Evolutionary conservation across 805 yeast species (phyloP), one percentile per base, ranked within the genome.

Genomic region (Debaryomyces prosopidis): DNA sequence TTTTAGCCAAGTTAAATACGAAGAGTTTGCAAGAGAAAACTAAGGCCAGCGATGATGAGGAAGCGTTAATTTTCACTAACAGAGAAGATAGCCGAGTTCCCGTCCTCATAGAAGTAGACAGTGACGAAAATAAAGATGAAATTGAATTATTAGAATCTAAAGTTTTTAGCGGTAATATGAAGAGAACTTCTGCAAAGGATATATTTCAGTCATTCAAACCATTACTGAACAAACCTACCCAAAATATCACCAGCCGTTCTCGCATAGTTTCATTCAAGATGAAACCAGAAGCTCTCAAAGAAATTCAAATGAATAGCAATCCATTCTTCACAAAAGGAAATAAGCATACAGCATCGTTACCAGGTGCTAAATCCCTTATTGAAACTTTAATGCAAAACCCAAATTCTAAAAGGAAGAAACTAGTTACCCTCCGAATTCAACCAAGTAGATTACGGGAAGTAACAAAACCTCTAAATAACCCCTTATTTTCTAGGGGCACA

Each of bases 201-300:
- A 63, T 81, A 3, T 76, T 79, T 51, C 84, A 80, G 50, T 77
- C 88, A 0, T 60, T 89, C 10, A 50, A 40, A 33, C 47, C 54
- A 4, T 32, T 34, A 28, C 34, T 39, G 12, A n/a, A 34, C 33
- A 36, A 31, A 32, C 34, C 14, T 20, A 20, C 26, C 19, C 30
- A 27, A 46, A 26, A 16, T 33, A 19, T 36, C 5, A n/a, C 2
- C 6, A 15, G 11, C 11, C 17, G 6, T 15, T 15, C 37, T 7
- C 27, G 12, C 12, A 20, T 12, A 15, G 62, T 67, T 5, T 58
- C 60, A 1, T 50, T 67, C 15, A 60, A 57, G 36, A 40, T 71
- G 5, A 48, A 56, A 20, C 54, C 68, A 5, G 52, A 38, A 2
- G 59, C 50, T 3, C 51, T 70, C 30, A 56, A 53, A 18, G 58